These are phyloP conservation scores for Magnaporthiopsis incrustans DNA, from an alignment of 2,329 filamentous ascomycete species.

Conservation along the genomic window DNA sequence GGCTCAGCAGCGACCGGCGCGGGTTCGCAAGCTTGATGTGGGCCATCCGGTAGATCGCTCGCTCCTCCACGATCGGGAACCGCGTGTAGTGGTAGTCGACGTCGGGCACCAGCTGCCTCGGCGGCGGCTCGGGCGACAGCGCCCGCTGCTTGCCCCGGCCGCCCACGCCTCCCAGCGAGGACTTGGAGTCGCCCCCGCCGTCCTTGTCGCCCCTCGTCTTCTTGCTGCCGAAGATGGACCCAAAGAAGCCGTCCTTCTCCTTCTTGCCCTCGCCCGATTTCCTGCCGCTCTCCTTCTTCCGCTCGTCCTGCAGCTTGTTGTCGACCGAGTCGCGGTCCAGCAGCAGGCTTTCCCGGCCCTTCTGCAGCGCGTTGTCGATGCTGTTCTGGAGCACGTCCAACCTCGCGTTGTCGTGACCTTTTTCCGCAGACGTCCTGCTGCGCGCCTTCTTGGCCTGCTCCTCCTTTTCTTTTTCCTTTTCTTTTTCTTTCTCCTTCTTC, in stretches of 20 bases:
- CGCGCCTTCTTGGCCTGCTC: conserved; percentile 52
- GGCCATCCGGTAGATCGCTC: conserved; percentile 96
- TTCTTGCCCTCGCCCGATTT: conserved; percentile 69
- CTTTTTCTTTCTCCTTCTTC: conserved; percentile 30
- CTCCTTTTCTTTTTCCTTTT: conserved; percentile 47
- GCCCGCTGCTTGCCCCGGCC: conserved; percentile 70
- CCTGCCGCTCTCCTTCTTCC: conserved; percentile 70
- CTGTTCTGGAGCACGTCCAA: conserved; percentile 83
- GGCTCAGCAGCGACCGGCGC: conserved; percentile 80
- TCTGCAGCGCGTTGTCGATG: conserved; percentile 59
- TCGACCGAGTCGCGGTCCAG: conserved; percentile 68
- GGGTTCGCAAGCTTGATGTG: conserved; percentile 99
- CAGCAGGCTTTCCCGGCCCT: conserved; percentile 74
- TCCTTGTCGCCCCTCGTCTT: conserved; percentile 84
- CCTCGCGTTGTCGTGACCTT: conserved; percentile 67
- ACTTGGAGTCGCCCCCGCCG: conserved; percentile 35
- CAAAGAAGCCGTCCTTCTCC: conserved; percentile 90
- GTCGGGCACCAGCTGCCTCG: conserved; percentile 69
- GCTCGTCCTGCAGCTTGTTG: conserved; percentile 67
- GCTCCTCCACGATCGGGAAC: conserved; percentile 90
- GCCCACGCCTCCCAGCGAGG: not conserved
- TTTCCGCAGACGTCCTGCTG: conserved; percentile 53
- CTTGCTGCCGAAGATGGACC: conserved; percentile 81
- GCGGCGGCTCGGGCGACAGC: conserved; percentile 69
- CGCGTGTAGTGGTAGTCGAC: conserved; percentile 94